These are phyloP conservation scores for Neonectria hederae DNA, from an alignment of 2,329 filamentous ascomycete species.

Conservation along the genomic window DNA sequence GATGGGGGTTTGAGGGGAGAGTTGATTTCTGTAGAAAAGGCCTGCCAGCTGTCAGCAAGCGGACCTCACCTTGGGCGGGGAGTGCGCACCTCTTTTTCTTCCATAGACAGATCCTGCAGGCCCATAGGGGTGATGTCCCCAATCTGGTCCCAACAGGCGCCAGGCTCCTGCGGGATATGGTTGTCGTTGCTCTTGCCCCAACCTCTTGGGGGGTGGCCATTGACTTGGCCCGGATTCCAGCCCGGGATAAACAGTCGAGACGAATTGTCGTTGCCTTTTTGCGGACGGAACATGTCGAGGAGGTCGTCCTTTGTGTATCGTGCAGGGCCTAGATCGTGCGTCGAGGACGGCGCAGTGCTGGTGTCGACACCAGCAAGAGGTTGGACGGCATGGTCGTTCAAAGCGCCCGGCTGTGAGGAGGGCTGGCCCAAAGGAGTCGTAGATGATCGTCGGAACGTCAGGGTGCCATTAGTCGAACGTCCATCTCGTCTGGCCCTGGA, in stretches of 20 bases:
- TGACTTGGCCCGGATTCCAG: constrained; percentile 81
- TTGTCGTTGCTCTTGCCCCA: constrained; percentile 84
- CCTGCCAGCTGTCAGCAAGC: constrained; percentile 57
- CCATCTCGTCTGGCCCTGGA: constrained; percentile 67
- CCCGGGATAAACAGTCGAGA: constrained; percentile 75
- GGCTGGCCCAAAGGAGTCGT: constrained; percentile 61
- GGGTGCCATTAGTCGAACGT: constrained; percentile 68
- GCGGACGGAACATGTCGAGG: constrained; percentile 73
- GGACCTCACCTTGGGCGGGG: constrained; percentile 8
- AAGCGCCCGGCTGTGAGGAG: constrained; percentile 49
- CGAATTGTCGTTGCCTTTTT: constrained; percentile 62
- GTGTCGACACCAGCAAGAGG: constrained; percentile 48
- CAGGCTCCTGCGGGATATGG: constrained; percentile 81
- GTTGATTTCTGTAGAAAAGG: constrained; percentile 88
- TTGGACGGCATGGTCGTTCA: constrained; percentile 53
- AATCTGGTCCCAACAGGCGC: constrained; percentile 86
- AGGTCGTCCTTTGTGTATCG: constrained; percentile 85
- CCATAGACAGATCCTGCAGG: constrained; percentile 72
- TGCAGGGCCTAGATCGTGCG: constrained; percentile 53
- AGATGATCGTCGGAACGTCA: constrained; percentile 72
- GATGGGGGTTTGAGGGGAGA: constrained; percentile 88
- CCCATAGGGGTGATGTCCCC: constrained; percentile 77
- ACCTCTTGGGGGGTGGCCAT: constrained; percentile 68
- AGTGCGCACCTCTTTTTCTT: constrained; percentile 66
- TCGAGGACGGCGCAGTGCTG: constrained; percentile 44